Evolutionary conservation across 768 basidiomycete genomes (phyloP), one percentile per base, ranked within the genome.

Genomic region (Phaffia australis): DNA sequence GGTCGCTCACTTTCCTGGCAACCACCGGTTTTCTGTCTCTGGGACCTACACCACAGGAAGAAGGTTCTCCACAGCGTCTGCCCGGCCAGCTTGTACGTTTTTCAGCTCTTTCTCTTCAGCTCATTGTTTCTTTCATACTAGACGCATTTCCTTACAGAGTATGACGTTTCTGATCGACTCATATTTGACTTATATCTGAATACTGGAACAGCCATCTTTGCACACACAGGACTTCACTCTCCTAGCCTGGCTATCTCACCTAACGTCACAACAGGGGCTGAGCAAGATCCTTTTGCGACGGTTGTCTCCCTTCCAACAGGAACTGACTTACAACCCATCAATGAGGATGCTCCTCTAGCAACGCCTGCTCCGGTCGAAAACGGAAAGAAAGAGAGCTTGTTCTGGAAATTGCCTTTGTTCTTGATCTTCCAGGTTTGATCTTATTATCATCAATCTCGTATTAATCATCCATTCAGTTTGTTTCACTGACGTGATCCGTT

Each of bases 211-310:
- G 81, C 84, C 25, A 92, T 94, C 68, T 93, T 93, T 74, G 77
- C 86, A 1, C 88, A 93, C 73, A 79, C 87, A 0, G 91, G 91
- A 63, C 86, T 93, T 27, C 83, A 83, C 70, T 83, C 84, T 1
- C 90, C 89, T 0, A 78, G 86, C 23, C 32, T 27, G 59, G 11
- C 11, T 42, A 42, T 42, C 35, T 42, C 35, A 23, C 87, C 86
- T 23, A 83, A 90, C 11, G 76, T 68, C 63, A 71, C 64, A 57
- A 70, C 65, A 5, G 71, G 68, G 1, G 72, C 72, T 30, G 74
- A 74, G 16, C 70, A 67, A 19, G 72, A 74, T 56, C 71, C 70
- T 49, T 64, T 71, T 29, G 56, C 67, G 3, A 59, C 63, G 21
- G 63, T 51, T 46, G 32, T 52, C 8, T 58, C 57, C 35, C 49